Evolutionary conservation across 129 eudicot genomes (phyloP).

Genomic region (Saussurea involucrata): DNA sequence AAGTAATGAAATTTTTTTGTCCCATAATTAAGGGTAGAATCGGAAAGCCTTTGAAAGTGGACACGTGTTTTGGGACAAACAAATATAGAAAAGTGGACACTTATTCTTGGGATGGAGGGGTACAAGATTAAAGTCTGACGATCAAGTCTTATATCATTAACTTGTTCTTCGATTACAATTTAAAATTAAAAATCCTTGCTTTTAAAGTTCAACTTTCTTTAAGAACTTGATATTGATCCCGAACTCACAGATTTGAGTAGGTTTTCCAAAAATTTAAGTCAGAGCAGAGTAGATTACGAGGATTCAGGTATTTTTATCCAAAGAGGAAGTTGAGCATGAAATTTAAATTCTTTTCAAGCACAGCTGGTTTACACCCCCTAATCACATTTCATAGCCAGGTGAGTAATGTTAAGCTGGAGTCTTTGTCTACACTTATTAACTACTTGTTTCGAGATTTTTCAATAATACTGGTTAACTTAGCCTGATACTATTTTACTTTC

Average conservation of each 20-base stretch:
- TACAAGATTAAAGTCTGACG: no score
- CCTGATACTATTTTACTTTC: background rate
- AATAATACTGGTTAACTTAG: background rate
- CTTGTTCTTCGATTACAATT: no score
- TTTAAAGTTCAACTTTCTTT: background rate
- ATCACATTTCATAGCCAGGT: background rate
- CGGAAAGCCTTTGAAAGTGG: background rate
- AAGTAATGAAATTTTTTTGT: background rate
- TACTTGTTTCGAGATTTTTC: background rate
- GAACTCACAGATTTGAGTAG: background rate
- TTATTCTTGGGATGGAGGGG: no score
- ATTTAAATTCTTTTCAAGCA: background rate
- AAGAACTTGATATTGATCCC: background rate
- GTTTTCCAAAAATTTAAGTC: background rate
- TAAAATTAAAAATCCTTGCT: background rate
- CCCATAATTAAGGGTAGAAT: background rate
- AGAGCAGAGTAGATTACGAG: background rate
- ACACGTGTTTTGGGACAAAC: background rate
- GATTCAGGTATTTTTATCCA: background rate
- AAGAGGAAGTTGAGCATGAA: background rate
- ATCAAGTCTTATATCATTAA: no score
- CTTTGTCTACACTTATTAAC: background rate
- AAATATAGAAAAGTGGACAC: background rate
- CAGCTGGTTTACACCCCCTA: background rate
- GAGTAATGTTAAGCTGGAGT: background rate